A percentile compares a stretch with the other conserved stretches of the same genome.
phyloP scores from a whole-genome alignment of 2,329 filamentous ascomycete genomes.

The Fusarium sp. region DNA sequence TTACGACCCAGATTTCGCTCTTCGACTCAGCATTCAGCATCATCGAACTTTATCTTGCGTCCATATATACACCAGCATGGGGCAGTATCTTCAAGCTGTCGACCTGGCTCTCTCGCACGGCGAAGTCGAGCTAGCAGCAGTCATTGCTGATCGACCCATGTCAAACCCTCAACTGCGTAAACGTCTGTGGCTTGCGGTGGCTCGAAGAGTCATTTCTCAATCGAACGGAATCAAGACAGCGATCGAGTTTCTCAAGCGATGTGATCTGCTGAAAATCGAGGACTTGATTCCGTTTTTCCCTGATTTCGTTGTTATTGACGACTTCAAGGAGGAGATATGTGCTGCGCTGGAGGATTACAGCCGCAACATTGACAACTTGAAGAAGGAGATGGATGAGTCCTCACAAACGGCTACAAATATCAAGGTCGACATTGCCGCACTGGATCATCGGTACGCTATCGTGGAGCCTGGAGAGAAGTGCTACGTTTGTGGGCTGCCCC shows the following conservation, averaged over 20 bases:
- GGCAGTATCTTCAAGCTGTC: conserved; percentile 91
- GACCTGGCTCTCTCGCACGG: conserved; percentile 90
- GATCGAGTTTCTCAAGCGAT: conserved; percentile 91
- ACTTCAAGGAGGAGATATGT: conserved; percentile 99
- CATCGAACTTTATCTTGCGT: conserved; percentile 93
- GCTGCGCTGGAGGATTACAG: conserved; percentile 92
- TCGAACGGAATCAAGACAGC: conserved; percentile 90
- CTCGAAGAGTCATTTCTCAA: conserved; percentile 90
- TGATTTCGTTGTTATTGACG: conserved; percentile 97
- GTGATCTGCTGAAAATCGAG: conserved; percentile 92
- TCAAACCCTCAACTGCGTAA: conserved; percentile 85
- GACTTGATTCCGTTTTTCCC: conserved; percentile 98
- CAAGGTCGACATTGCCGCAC: conserved; percentile 84
- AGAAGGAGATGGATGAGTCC: conserved; percentile 95
- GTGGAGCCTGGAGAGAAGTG: conserved; percentile 97
- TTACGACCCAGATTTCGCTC: conserved; percentile 95
- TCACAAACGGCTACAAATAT: conserved; percentile 91
- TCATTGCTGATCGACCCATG: conserved; percentile 87
- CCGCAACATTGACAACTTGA: conserved; percentile 86
- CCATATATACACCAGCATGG: conserved; percentile 97
- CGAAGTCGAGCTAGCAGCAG: conserved; percentile 87
- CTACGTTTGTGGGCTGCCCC: conserved; percentile 84
- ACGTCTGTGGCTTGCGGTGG: conserved; percentile 94
- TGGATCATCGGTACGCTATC: conserved; percentile 92
- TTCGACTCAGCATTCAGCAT: conserved; percentile 94